Conservation (phyloP, 176 grass and related monocot species). For the Carex cristatella region DNA sequence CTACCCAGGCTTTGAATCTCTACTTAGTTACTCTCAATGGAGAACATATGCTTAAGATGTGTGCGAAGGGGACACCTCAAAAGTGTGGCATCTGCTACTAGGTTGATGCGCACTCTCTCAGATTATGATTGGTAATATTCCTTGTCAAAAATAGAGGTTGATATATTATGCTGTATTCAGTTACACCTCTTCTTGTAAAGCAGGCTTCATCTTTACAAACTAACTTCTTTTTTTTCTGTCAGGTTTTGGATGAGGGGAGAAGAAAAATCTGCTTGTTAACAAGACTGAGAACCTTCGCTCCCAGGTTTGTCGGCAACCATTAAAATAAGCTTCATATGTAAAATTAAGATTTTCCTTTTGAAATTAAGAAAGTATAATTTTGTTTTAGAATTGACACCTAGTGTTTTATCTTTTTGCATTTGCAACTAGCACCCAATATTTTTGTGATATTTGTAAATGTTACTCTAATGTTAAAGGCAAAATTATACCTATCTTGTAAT, state of each 20-base stretch:
- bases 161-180: neutral
- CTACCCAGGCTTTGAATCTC: too few species aligned
- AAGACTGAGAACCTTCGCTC: conserved; percentile 84
- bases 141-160: neutral
- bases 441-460: neutral
- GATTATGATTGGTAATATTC: conserved; percentile 14
- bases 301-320: conserved; percentile 37
- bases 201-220: neutral
- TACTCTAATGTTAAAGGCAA: neutral
- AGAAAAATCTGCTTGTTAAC: conserved; percentile 76
- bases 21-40: too few species aligned
- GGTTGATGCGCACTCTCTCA: too few species aligned
- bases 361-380: neutral
- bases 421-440: neutral
- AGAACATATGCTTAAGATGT: too few species aligned
- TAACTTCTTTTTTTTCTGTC: neutral
- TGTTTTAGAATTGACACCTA: neutral
- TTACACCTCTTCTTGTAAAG: too few species aligned
- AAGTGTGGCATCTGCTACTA: too few species aligned
- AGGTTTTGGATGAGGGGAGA: conserved; percentile 87
- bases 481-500: neutral
- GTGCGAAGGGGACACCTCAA: too few species aligned
- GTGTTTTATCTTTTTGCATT: neutral
- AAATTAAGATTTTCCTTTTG: neutral
- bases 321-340: neutral